Evolutionary conservation across 2,329 filamentous ascomycete genomes (phyloP).

Genomic region (Harringtonia lauricola): DNA sequence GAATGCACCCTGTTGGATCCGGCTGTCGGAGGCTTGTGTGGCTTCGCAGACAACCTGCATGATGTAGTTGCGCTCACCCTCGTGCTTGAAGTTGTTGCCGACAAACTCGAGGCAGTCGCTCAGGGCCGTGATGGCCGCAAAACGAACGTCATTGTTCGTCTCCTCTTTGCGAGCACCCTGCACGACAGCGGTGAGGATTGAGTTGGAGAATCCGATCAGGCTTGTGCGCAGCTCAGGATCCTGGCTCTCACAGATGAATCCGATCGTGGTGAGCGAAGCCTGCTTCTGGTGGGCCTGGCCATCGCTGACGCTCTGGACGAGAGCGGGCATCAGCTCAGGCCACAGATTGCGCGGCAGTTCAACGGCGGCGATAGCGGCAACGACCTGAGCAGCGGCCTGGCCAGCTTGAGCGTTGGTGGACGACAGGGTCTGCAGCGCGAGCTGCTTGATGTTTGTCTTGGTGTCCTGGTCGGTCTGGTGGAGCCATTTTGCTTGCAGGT

Average conservation of each 20-base stretch:
- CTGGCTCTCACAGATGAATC: constrained; percentile 95
- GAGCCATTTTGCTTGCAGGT: constrained; percentile 90
- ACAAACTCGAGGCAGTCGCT: constrained; percentile 97
- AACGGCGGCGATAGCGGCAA: constrained; percentile 87
- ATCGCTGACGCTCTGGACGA: constrained; percentile 87
- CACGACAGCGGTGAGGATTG: constrained; percentile 93
- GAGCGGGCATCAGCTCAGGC: constrained; percentile 76
- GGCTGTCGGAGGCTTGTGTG: constrained; percentile 80
- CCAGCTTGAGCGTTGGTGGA: constrained; percentile 75
- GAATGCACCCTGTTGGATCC: constrained; percentile 92
- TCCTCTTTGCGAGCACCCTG: constrained; percentile 97
- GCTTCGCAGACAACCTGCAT: constrained; percentile 99
- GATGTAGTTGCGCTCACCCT: constrained; percentile 98
- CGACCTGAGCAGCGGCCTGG: constrained; percentile 85
- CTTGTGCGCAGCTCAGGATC: constrained; percentile 75
- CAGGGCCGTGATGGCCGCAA: constrained; percentile 85
- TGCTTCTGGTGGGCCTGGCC: constrained; percentile 87
- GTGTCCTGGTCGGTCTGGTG: constrained; percentile 69
- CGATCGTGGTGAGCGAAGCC: constrained; percentile 88
- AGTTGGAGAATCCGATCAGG: constrained; percentile 82
- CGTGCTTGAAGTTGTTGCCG: constrained; percentile 96
- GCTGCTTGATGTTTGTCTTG: constrained; percentile 78
- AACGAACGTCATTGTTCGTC: constrained; percentile 77
- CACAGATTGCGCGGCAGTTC: constrained; percentile 90
- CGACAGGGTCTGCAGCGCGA: constrained; percentile 77